Evolutionary conservation across 352 stramenopile species (phyloP).

Genomic region (Phytopythium cucurbitacearum): DNA sequence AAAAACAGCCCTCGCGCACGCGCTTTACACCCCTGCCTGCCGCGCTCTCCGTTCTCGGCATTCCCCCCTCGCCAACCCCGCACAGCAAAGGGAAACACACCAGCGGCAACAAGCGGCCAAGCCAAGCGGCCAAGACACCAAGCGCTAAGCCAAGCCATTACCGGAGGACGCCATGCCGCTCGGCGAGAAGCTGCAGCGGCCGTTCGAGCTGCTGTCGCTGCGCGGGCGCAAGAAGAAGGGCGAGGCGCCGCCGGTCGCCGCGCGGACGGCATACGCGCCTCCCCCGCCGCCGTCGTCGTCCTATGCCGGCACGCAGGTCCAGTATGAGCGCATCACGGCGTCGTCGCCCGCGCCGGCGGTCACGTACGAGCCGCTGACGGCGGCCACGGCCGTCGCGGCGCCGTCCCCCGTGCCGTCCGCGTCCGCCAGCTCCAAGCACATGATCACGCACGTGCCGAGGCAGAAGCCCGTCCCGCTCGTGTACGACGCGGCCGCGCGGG

Average conservation of each 20-base stretch:
- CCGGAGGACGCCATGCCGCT: constrained; percentile 27
- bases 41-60: too few relatives aligned
- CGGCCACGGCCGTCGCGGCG: constrained; percentile 12
- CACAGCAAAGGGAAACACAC: too few relatives aligned
- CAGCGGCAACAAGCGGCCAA: too few relatives aligned
- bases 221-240: constrained; percentile 58
- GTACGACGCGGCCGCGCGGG: constrained; percentile 32
- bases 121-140: too few relatives aligned
- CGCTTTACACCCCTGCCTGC: too few relatives aligned
- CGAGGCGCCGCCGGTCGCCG: constrained; percentile 11
- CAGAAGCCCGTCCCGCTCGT: constrained; percentile 25
- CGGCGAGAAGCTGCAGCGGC: constrained; percentile 45
- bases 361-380: constrained; percentile 51
- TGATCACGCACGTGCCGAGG: constrained; percentile 7
- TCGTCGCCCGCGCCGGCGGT: constrained; percentile 19
- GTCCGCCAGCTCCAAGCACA: constrained; percentile 1
- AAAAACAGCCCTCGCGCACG: too few relatives aligned
- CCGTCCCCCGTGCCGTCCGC: constrained; percentile 4
- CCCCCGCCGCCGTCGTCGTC: constrained; percentile 12
- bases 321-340: constrained; percentile 46
- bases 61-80: too few relatives aligned
- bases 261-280: neutral
- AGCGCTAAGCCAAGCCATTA: neutral
- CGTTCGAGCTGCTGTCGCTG: constrained; percentile 66
- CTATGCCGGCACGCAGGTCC: constrained; percentile 22